These are phyloP conservation scores for Vicia villosa DNA, from an alignment of 306 rosid species.

Conservation along the genomic window DNA sequence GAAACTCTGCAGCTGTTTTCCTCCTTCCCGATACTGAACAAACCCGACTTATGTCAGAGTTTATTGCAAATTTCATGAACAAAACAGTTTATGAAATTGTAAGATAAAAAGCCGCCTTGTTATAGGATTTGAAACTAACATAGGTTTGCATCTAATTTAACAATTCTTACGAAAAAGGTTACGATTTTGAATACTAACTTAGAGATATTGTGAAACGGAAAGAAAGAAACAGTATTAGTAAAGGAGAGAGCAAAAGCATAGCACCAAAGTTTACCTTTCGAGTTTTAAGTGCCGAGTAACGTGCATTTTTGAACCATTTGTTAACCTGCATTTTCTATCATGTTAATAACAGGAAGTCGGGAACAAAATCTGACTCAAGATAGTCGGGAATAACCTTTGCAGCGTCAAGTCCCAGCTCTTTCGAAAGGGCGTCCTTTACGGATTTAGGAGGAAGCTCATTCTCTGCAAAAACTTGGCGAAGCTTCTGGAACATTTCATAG, in stretches of 20 bases:
- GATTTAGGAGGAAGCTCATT: constrained; percentile 84
- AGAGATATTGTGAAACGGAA: neutral
- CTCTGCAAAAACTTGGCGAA: constrained; percentile 77
- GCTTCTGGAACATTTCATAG: constrained; percentile 61
- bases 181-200: neutral
- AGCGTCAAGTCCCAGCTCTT: constrained; percentile 79
- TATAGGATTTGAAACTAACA: constrained; percentile 16
- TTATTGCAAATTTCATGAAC: constrained; percentile 11
- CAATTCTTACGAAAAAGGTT: neutral
- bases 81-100: constrained; percentile 18
- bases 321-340: constrained; percentile 63
- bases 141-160: neutral
- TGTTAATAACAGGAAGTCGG: constrained; percentile 26
- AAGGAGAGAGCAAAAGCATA: constrained; percentile 2
- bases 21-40: constrained; percentile 51
- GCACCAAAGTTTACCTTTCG: constrained; percentile 62
- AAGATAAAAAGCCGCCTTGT: neutral
- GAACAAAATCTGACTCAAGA: too few relatives aligned
- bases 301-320: constrained; percentile 99
- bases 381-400: constrained; percentile 81
- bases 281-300: constrained; percentile 77
- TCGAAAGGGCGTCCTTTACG: constrained; percentile 72
- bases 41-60: constrained; percentile 6
- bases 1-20: constrained; percentile 38
- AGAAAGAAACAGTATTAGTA: neutral